A percentile compares a stretch with the other conserved stretches of the same genome.
Evolutionary conservation across 257 asterid genomes (phyloP).

Genomic region (Solanum lignicaule): DNA sequence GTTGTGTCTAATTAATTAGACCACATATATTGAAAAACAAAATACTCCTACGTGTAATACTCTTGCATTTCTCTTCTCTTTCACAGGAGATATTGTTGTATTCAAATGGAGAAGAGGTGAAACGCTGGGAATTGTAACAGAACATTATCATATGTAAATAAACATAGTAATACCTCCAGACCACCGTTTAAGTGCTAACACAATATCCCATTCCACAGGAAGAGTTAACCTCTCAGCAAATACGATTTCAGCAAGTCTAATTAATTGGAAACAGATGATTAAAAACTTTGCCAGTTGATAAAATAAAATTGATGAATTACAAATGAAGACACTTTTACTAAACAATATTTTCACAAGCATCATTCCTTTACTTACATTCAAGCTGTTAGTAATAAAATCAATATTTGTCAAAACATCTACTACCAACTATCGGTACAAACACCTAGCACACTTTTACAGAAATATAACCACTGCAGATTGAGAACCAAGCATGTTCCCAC

Average conservation of each 20-base stretch:
- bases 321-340: not conserved
- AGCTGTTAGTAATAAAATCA: constrained; percentile 35
- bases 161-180: not conserved
- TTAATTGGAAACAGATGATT: not conserved
- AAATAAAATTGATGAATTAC: not conserved
- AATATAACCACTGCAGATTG: constrained; percentile 14
- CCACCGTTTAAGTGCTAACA: not conserved
- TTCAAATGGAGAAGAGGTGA: not conserved
- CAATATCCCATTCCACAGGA: not conserved
- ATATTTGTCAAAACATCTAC: constrained; percentile 30
- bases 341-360: constrained; percentile 5
- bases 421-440: constrained; percentile 20
- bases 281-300: not conserved
- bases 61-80: not conserved
- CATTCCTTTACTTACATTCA: constrained; percentile 31
- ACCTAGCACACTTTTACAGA: constrained; percentile 33
- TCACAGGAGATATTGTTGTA: not conserved
- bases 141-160: not conserved
- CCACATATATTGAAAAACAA: no score
- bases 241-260: not conserved
- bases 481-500: constrained; percentile 32
- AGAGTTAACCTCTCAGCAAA: not conserved
- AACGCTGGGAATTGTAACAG: not conserved
- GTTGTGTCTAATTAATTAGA: no score
- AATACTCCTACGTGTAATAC: no score